Evolutionary conservation across 768 basidiomycete species (phyloP).

Genomic region (Ephemerocybe angulata): DNA sequence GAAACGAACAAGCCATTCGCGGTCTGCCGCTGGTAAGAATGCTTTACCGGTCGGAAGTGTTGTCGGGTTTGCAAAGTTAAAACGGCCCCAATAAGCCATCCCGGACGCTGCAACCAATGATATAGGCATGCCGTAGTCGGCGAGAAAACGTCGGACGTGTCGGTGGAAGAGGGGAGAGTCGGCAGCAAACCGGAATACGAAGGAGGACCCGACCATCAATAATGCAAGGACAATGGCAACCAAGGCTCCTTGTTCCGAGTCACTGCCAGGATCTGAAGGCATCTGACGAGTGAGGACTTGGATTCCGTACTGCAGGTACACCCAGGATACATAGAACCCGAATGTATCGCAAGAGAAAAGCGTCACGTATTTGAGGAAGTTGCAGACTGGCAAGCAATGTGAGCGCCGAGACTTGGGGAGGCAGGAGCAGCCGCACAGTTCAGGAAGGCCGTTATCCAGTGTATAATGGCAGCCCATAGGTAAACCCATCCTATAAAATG

Average conservation of each 20-base stretch:
- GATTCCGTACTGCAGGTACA: constrained; percentile 85
- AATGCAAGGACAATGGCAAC: constrained; percentile 72
- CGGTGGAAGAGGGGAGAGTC: constrained; percentile 66
- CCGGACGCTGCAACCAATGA: constrained; percentile 71
- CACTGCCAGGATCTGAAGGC: constrained; percentile 18
- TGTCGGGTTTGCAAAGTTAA: constrained; percentile 53
- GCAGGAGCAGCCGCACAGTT: constrained; percentile 52
- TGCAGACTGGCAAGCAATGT: constrained; percentile 52
- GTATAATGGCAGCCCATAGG: constrained; percentile 82
- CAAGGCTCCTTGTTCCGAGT: constrained; percentile 45
- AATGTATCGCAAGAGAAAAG: constrained; percentile 90
- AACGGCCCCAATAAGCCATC: constrained; percentile 84
- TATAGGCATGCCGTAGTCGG: constrained; percentile 91
- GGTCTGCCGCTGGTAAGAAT: constrained; percentile 66
- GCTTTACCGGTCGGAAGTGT: constrained; percentile 69
- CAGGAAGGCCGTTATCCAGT: constrained; percentile 76
- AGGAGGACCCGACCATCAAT: constrained; percentile 71
- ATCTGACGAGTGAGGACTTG: constrained; percentile 81
- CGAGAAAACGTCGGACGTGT: constrained; percentile 68
- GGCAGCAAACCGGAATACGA: constrained; percentile 68
- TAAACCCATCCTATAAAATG: constrained; percentile 93
- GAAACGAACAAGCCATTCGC: constrained; percentile 83
- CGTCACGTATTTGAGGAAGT: constrained; percentile 83
- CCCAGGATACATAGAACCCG: constrained; percentile 90
- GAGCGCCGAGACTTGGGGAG: background rate